Conservation (phyloP, 2,329 filamentous ascomycete genomes). For the Colletotrichum plurivorum region DNA sequence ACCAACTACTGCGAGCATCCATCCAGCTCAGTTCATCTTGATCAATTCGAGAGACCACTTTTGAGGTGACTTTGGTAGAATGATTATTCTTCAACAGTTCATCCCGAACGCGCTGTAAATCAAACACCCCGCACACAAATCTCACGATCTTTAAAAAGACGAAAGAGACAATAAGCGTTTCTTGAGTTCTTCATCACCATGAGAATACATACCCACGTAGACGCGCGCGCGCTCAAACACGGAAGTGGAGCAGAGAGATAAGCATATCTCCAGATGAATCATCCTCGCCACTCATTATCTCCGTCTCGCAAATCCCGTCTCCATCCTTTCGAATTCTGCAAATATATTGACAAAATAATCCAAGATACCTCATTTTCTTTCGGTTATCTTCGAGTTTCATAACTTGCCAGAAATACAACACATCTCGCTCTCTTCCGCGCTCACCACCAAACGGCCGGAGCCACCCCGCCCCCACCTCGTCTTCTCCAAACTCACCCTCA, state of each 20-base stretch:
- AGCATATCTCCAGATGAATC: constrained; percentile 21
- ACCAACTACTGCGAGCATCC: too few relatives aligned
- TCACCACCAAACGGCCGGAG: neutral
- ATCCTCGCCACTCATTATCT: constrained; percentile 25
- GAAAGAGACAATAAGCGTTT: neutral
- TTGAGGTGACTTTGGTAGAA: too few relatives aligned
- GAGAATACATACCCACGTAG: too few relatives aligned
- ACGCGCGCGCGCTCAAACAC: too few relatives aligned
- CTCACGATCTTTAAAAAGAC: too few relatives aligned
- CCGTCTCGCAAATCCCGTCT: constrained; percentile 11
- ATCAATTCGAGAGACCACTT: too few relatives aligned
- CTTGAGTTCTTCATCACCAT: neutral
- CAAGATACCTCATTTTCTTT: too few relatives aligned
- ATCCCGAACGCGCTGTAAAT: neutral
- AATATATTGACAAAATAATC: neutral
- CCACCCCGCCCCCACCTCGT: constrained; percentile 4
- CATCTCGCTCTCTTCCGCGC: neutral
- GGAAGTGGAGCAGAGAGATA: constrained; percentile 28
- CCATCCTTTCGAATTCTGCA: constrained; percentile 3
- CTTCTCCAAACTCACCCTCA: neutral
- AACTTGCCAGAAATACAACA: neutral
- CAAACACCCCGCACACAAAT: neutral
- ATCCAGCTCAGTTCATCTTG: too few relatives aligned
- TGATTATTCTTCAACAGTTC: too few relatives aligned
- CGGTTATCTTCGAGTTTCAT: too few relatives aligned